These are phyloP conservation scores for Mollisia scopiformis DNA, from an alignment of 2,329 filamentous ascomycete species.

Conservation along the genomic window DNA sequence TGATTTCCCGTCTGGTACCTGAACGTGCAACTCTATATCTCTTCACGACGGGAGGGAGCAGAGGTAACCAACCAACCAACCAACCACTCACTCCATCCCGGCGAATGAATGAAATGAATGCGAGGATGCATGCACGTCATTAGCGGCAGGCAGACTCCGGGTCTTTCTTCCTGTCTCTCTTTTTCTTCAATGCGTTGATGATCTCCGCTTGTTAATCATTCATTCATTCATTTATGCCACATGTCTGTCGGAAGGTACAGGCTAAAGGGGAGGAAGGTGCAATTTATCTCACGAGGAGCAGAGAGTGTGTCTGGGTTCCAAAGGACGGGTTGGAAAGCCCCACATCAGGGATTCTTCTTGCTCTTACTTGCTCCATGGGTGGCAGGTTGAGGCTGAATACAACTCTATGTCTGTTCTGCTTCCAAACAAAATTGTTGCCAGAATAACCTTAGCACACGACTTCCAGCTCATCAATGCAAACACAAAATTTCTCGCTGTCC, in stretches of 20 bases:
- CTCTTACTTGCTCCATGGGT: too few relatives aligned
- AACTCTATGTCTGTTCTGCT: too few relatives aligned
- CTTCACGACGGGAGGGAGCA: neutral
- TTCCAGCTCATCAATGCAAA: too few relatives aligned
- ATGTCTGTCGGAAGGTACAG: neutral
- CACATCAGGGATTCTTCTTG: too few relatives aligned
- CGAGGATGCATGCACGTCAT: neutral
- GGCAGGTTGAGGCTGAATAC: too few relatives aligned
- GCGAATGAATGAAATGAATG: too few relatives aligned
- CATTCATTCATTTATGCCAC: neutral
- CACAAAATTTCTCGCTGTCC: too few relatives aligned
- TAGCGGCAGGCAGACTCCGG: neutral
- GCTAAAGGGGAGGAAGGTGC: neutral
- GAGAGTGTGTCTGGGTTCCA: neutral
- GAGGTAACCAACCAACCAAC: neutral
- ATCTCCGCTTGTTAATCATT: neutral
- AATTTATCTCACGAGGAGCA: constrained; percentile 1
- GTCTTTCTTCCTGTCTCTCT: neutral
- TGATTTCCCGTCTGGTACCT: neutral
- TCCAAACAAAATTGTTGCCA: too few relatives aligned
- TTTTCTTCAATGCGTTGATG: neutral
- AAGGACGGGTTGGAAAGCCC: neutral
- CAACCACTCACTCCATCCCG: neutral
- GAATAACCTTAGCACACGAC: too few relatives aligned
- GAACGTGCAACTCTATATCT: too few relatives aligned